phyloP scores from a whole-genome alignment of 768 basidiomycete genomes.

The Kwoniella dejecticola region DNA sequence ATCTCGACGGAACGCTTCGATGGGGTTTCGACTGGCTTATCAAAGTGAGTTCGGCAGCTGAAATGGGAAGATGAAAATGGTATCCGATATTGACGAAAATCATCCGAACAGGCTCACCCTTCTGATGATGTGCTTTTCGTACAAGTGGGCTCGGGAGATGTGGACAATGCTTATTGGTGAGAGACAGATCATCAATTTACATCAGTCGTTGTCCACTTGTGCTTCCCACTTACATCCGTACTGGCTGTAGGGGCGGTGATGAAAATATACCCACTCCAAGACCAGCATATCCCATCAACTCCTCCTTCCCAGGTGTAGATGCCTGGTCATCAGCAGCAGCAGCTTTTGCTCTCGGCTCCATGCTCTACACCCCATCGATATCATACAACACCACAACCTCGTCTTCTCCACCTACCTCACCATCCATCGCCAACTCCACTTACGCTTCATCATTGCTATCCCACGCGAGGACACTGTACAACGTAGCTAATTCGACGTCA shows the following conservation, averaged over 20 bases:
- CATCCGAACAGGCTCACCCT: conserved; percentile 70
- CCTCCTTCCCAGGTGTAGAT: conserved; percentile 80
- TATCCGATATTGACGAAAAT: conserved; percentile 1
- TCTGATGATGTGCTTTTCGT: conserved; percentile 71
- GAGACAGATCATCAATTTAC: no score
- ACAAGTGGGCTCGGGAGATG: conserved; percentile 67
- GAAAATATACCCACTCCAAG: conserved; percentile 71
- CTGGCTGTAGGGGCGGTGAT: conserved; percentile 58
- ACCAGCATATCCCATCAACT: conserved; percentile 75
- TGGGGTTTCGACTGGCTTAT: conserved; percentile 93
- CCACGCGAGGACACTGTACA: conserved; percentile 75
- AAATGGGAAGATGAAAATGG: neutral
- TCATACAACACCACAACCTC: conserved; percentile 62
- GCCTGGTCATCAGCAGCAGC: conserved; percentile 80
- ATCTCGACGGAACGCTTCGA: conserved; percentile 85
- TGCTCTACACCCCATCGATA: conserved; percentile 68
- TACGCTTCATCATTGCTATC: conserved; percentile 71
- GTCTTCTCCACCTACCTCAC: conserved; percentile 57
- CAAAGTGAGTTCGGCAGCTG: conserved; percentile 62
- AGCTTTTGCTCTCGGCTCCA: conserved; percentile 83
- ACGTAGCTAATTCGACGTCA: conserved; percentile 71
- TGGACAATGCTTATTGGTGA: conserved; percentile 85
- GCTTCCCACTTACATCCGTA: neutral
- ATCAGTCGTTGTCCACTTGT: neutral
- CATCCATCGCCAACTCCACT: conserved; percentile 69